Percentiles rank a stretch among this genome's conserved stretches.
phyloP scores from a whole-genome alignment of 2,329 filamentous ascomycete species.

The Trichophyton benhamiae region DNA sequence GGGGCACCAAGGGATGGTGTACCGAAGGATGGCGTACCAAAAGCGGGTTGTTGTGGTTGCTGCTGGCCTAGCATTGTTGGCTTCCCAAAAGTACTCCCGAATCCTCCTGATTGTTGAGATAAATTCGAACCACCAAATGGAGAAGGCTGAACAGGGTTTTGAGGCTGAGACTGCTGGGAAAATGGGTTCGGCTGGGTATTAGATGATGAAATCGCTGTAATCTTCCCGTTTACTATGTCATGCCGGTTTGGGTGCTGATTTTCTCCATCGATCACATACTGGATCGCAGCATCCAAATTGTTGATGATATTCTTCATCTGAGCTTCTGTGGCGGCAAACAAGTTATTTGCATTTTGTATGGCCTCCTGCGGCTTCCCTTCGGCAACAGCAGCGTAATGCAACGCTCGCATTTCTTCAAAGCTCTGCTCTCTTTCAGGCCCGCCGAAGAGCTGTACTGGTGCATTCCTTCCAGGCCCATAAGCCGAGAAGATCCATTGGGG shows the following conservation, averaged over 20 bases:
- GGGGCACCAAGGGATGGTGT: not conserved
- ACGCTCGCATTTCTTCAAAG: conserved; percentile 69
- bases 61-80: conserved; percentile 27
- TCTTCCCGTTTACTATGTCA: conserved; percentile 37
- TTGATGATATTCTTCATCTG: conserved; percentile 60
- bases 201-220: not conserved
- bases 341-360: conserved; percentile 39
- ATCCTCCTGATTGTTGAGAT: not conserved
- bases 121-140: not conserved
- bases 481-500: conserved; percentile 79
- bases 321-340: conserved; percentile 53
- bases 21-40: conserved; percentile 4
- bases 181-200: conserved; percentile 16
- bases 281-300: conserved; percentile 59
- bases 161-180: conserved; percentile 18
- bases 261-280: conserved; percentile 53
- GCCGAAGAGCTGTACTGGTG: conserved; percentile 73
- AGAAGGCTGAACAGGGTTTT: conserved; percentile 3
- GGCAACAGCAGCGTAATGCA: conserved; percentile 54
- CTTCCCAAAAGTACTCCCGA: conserved; percentile 30
- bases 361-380: conserved; percentile 47
- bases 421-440: conserved; percentile 70
- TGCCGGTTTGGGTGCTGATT: conserved; percentile 64
- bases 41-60: conserved; percentile 13
- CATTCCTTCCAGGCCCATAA: conserved; percentile 66